Conservation (phyloP, 108 stramenopile genomes). For the Skeletonema tropicum region DNA sequence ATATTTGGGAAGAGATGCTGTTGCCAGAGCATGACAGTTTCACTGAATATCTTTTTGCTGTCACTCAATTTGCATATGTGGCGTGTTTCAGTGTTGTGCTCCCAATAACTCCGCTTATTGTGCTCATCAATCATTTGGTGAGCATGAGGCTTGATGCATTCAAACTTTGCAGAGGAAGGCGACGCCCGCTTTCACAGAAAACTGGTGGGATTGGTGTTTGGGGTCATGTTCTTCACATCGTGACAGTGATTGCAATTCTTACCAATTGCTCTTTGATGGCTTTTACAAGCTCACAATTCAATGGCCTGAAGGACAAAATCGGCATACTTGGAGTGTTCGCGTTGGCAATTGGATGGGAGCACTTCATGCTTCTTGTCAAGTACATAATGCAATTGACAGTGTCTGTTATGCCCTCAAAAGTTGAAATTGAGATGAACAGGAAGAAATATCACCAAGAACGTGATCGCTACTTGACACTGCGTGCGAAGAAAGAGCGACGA, state of each 20-base stretch:
- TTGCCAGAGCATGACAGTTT: constrained; percentile 90
- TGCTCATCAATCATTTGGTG: constrained; percentile 91
- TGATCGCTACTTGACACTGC: constrained; percentile 58
- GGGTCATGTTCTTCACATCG: constrained; percentile 95
- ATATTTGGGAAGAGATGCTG: constrained; percentile 86
- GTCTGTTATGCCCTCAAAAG: constrained; percentile 63
- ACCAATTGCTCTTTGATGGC: constrained; percentile 96
- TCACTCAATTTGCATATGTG: constrained; percentile 94
- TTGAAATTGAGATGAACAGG: constrained; percentile 70
- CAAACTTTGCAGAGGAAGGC: constrained; percentile 92
- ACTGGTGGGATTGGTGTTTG: constrained; percentile 97
- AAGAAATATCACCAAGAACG: constrained; percentile 69
- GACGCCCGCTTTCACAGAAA: constrained; percentile 87
- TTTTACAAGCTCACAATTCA: constrained; percentile 78
- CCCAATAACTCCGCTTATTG: constrained; percentile 93
- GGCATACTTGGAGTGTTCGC: constrained; percentile 69
- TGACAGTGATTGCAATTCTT: constrained; percentile 93
- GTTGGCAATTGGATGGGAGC: constrained; percentile 88
- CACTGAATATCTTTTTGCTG: constrained; percentile 90
- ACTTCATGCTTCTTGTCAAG: constrained; percentile 88
- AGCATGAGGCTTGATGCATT: constrained; percentile 95
- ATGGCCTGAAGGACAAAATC: constrained; percentile 50
- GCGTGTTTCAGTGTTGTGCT: constrained; percentile 96
- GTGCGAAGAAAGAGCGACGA: constrained; percentile 68
- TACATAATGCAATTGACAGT: constrained; percentile 81